phyloP scores from a whole-genome alignment of 2,329 filamentous ascomycete genomes.

The Fusarium drepaniforme region DNA sequence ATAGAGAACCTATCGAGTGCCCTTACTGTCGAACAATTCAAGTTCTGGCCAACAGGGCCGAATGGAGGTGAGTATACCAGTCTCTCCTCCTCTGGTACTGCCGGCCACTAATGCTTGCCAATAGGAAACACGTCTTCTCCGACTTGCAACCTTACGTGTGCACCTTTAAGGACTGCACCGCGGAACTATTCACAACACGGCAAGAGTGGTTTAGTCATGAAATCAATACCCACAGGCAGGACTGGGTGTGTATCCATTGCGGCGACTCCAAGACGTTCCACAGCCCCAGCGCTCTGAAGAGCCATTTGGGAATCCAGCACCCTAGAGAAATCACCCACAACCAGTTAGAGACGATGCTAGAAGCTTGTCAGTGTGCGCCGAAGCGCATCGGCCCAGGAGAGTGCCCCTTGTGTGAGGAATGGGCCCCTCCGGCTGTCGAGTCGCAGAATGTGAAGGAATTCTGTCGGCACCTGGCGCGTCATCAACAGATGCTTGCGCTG shows the following conservation, averaged over 20 bases:
- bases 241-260: conserved; percentile 1
- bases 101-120: not conserved
- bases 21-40: conserved; percentile 15
- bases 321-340: not conserved
- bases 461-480: not conserved
- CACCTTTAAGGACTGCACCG: conserved; percentile 8
- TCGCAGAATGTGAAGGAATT: not conserved
- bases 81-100: not conserved
- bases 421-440: not conserved
- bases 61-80: conserved; percentile 5
- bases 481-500: not conserved
- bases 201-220: conserved; percentile 13
- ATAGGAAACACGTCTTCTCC: conserved; percentile 8
- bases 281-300: not conserved
- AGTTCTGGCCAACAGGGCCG: not conserved
- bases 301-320: not conserved
- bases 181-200: not conserved
- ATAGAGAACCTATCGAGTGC: conserved; percentile 7
- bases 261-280: not conserved
- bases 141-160: conserved; percentile 16
- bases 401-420: not conserved
- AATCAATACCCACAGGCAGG: not conserved
- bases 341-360: not conserved
- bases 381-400: not conserved
- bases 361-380: not conserved